Evolutionary conservation across 371 early-diverging fungal species (phyloP).

Genomic region (Mucor irregularis): DNA sequence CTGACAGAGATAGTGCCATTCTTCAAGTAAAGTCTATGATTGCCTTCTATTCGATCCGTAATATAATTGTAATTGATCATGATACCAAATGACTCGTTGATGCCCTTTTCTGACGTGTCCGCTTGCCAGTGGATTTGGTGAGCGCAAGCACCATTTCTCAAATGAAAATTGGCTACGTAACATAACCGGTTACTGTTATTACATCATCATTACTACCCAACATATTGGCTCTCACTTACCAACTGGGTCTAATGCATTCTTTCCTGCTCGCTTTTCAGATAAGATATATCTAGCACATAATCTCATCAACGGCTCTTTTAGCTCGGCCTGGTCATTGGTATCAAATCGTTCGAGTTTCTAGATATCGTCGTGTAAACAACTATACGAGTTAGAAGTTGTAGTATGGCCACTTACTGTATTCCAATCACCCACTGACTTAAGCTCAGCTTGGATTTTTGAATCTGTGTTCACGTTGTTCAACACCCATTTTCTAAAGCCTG

Average conservation of each 20-base stretch:
- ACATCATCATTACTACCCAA: too few relatives aligned
- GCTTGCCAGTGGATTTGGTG: constrained; percentile 85
- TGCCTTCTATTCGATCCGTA: constrained; percentile 63
- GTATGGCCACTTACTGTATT: constrained; percentile 27
- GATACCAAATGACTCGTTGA: constrained; percentile 79
- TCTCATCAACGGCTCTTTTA: constrained; percentile 63
- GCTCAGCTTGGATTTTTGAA: constrained; percentile 2
- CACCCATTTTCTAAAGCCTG: constrained; percentile 81
- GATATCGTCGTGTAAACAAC: too few relatives aligned
- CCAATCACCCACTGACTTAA: constrained; percentile 13
- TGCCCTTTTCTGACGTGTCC: constrained; percentile 72
- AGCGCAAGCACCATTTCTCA: constrained; percentile 87
- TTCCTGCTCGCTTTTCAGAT: constrained; percentile 56
- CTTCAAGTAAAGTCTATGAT: constrained; percentile 71
- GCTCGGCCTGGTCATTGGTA: constrained; percentile 18
- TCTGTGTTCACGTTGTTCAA: constrained; percentile 18
- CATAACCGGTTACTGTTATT: too few relatives aligned
- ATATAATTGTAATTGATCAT: constrained; percentile 90
- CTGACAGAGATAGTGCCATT: constrained; percentile 65
- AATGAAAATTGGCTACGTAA: constrained; percentile 77
- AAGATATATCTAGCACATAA: constrained; percentile 73
- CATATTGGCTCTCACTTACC: too few relatives aligned
- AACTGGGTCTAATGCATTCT: constrained; percentile 77
- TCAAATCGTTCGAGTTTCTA: constrained; percentile 21
- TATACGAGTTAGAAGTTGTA: too few relatives aligned